A percentile compares a stretch with the other conserved stretches of the same genome.
Conservation (phyloP, 2,329 filamentous ascomycete genomes). For the Rutstroemia sp. region DNA sequence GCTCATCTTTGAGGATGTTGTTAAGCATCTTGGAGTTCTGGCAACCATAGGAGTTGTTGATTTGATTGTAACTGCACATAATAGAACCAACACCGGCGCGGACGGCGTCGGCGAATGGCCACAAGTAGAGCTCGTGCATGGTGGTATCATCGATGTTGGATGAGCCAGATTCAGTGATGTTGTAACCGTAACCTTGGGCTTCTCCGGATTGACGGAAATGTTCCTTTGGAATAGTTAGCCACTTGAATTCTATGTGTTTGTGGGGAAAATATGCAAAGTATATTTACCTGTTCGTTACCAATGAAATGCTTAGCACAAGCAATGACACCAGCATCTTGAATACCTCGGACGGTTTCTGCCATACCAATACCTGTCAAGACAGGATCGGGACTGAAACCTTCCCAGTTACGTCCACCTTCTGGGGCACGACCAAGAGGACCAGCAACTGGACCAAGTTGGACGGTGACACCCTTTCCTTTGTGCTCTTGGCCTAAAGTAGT, state of each 20-base stretch:
- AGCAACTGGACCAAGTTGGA: constrained; percentile 69
- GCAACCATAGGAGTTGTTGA: constrained; percentile 76
- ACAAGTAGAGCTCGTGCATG: constrained; percentile 52
- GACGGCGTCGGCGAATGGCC: constrained; percentile 52
- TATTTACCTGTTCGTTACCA: constrained; percentile 61
- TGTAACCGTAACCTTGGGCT: constrained; percentile 50
- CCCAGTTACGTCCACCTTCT: constrained; percentile 66
- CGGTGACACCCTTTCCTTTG: constrained; percentile 65
- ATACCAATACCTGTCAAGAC: constrained; percentile 62
- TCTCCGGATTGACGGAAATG: constrained; percentile 28
- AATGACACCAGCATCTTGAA: constrained; percentile 75
- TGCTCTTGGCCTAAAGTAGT: constrained; percentile 42
- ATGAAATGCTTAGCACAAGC: constrained; percentile 73
- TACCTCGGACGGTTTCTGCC: constrained; percentile 66
- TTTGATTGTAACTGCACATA: constrained; percentile 80
- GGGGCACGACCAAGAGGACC: constrained; percentile 58
- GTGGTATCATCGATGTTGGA: constrained; percentile 51
- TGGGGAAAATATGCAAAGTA: neutral
- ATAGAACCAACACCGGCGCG: constrained; percentile 70
- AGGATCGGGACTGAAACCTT: constrained; percentile 65
- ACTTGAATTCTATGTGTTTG: constrained; percentile 34
- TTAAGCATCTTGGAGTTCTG: constrained; percentile 74
- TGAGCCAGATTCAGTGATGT: constrained; percentile 53
- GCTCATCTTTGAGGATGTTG: constrained; percentile 67
- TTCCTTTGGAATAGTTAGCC: constrained; percentile 42